phyloP scores from a whole-genome alignment of 2,329 filamentous ascomycete genomes.

The Ophiostoma perfectum region DNA sequence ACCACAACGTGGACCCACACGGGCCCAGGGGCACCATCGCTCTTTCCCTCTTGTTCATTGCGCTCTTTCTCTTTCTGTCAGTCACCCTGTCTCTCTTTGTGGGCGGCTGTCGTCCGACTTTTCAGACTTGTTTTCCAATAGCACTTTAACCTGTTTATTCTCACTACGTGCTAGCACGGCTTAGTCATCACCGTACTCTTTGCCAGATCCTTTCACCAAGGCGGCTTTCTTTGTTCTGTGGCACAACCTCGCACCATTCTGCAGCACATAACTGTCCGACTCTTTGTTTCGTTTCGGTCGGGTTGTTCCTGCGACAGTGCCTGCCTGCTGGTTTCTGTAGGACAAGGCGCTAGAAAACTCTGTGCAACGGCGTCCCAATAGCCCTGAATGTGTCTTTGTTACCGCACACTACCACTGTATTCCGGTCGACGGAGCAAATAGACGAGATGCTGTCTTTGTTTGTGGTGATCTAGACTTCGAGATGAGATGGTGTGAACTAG shows the following conservation, averaged over 20 bases:
- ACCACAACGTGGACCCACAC: slow-evolving; percentile 17
- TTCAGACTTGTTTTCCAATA: slow-evolving; percentile 6
- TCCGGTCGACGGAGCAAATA: neutral
- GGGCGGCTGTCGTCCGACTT: slow-evolving; percentile 2
- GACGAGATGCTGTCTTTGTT: neutral
- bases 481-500: neutral
- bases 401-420: neutral
- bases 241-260: neutral
- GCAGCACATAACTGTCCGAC: neutral
- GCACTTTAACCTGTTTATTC: neutral
- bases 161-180: neutral
- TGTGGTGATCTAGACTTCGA: neutral
- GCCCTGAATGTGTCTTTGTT: neutral
- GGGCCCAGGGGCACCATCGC: slow-evolving; percentile 17
- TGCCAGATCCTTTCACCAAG: neutral
- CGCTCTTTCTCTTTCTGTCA: neutral
- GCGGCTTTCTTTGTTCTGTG: neutral
- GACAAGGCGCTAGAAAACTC: neutral
- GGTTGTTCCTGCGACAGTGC: neutral
- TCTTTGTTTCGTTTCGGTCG: neutral
- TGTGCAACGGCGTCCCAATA: neutral
- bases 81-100: neutral
- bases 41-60: no score
- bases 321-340: no score
- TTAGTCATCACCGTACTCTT: neutral